Conservation (phyloP, 2,329 filamentous ascomycete species). For the Diaporthe sp. region DNA sequence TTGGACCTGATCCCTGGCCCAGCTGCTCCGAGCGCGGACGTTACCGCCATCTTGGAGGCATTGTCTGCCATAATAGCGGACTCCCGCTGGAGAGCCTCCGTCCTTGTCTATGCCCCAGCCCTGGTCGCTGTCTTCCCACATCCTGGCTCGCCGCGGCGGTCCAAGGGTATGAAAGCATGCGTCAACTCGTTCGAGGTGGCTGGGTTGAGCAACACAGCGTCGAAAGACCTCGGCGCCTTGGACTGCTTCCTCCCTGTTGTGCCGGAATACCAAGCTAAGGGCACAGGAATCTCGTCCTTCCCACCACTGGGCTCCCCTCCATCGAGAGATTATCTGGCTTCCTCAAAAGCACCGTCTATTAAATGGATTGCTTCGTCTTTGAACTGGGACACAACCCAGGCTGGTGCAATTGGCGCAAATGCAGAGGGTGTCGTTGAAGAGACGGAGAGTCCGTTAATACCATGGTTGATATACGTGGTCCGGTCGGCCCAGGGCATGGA, state of each 20-base stretch:
- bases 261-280: conserved; percentile 55
- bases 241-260: conserved; percentile 74
- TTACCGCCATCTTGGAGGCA: conserved; percentile 81
- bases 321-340: conserved; percentile 52
- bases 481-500: conserved; percentile 69
- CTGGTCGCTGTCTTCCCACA: conserved; percentile 78
- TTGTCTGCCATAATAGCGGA: conserved; percentile 81
- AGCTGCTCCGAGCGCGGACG: conserved; percentile 68
- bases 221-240: conserved; percentile 66
- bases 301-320: conserved; percentile 64
- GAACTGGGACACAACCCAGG: conserved; percentile 50
- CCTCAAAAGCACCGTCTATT: conserved; percentile 33
- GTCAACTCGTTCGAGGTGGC: conserved; percentile 68
- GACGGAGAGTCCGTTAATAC: conserved; percentile 77
- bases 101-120: conserved; percentile 76
- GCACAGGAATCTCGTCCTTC: conserved; percentile 58
- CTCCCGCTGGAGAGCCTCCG: conserved; percentile 82
- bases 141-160: conserved; percentile 62
- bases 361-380: conserved; percentile 33
- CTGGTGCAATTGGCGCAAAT: conserved; percentile 44
- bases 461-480: conserved; percentile 78
- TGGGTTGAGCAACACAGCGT: conserved; percentile 60
- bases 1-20: conserved; percentile 71
- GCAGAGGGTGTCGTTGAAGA: conserved; percentile 63
- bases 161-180: conserved; percentile 61